Percentiles rank a stretch among this genome's conserved stretches.
phyloP scores from a whole-genome alignment of 2,329 filamentous ascomycete genomes.

The Moelleriella libera region DNA sequence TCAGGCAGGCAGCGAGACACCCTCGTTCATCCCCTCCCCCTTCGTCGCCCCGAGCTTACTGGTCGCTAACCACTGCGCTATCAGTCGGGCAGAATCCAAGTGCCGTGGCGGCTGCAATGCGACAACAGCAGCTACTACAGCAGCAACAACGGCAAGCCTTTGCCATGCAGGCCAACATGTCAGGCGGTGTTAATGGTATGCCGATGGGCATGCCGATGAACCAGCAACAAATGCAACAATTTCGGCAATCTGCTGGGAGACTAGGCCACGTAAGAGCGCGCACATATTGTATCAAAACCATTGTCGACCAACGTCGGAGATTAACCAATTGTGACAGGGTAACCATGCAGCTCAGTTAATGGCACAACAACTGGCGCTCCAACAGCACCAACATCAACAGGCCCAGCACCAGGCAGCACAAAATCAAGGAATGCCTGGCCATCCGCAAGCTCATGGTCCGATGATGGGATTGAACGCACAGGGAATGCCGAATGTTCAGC shows the following conservation, averaged over 20 bases:
- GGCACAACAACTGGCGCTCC: constrained; percentile 32
- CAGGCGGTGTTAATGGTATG: constrained; percentile 25
- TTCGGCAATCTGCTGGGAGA: constrained; percentile 24
- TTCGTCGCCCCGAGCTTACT: too few relatives aligned
- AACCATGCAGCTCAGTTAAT: constrained; percentile 28
- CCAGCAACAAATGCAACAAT: constrained; percentile 35
- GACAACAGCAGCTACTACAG: constrained; percentile 43
- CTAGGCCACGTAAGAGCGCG: constrained; percentile 27
- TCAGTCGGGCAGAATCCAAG: constrained; percentile 18
- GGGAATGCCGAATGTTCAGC: constrained; percentile 24
- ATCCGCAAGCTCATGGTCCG: constrained; percentile 24
- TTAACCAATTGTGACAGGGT: too few relatives aligned
- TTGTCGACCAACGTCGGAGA: too few relatives aligned
- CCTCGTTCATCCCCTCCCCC: too few relatives aligned
- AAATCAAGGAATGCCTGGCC: constrained; percentile 24
- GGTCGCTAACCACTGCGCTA: neutral
- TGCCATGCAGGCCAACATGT: constrained; percentile 40
- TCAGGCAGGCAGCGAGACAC: too few relatives aligned
- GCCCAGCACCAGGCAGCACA: constrained; percentile 21
- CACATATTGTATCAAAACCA: too few relatives aligned
- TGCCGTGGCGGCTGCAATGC: constrained; percentile 22
- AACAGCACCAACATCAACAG: constrained; percentile 22
- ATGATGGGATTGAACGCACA: constrained; percentile 33
- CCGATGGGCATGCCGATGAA: constrained; percentile 41
- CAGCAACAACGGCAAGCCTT: constrained; percentile 37